phyloP scores from a whole-genome alignment of 116 monocot species.

The Dioscorea cayenensis region DNA sequence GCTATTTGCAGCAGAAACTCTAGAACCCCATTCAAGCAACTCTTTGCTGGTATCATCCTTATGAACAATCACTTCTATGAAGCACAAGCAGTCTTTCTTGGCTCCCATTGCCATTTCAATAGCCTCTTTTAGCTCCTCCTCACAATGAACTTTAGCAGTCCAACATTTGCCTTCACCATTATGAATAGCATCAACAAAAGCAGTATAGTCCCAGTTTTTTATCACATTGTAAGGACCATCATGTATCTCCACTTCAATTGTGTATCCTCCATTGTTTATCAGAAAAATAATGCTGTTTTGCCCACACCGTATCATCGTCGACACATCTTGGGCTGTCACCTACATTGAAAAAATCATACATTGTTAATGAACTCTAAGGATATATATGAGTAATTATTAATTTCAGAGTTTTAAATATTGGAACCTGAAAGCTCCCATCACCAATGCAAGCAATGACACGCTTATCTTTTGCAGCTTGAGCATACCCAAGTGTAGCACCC shows the following conservation, averaged over 20 bases:
- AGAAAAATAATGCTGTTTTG: constrained; percentile 63
- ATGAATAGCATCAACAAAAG: constrained; percentile 38
- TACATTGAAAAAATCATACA: neutral
- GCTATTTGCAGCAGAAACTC: constrained; percentile 80
- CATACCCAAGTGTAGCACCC: constrained; percentile 71
- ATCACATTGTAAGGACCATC: constrained; percentile 66
- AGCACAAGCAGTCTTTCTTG: constrained; percentile 77
- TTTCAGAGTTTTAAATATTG: neutral
- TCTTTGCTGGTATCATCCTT: constrained; percentile 94
- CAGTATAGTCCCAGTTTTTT: constrained; percentile 65
- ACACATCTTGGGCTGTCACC: constrained; percentile 56
- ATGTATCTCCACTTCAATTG: constrained; percentile 61
- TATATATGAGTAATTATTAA: too few relatives aligned
- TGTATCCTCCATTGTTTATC: constrained; percentile 65
- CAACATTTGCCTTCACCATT: constrained; percentile 59
- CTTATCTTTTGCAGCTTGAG: constrained; percentile 51
- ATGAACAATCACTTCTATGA: constrained; percentile 83
- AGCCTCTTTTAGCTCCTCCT: constrained; percentile 62
- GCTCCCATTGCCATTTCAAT: constrained; percentile 40
- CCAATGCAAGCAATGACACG: constrained; percentile 68
- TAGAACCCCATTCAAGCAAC: constrained; percentile 81
- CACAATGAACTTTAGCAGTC: constrained; percentile 42
- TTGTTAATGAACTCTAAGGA: neutral
- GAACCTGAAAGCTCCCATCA: constrained; percentile 83
- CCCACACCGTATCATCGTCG: constrained; percentile 37